Base-by-base conservation (phyloP, 345 rosid species). In the Conringia planisiliqua region DNA sequence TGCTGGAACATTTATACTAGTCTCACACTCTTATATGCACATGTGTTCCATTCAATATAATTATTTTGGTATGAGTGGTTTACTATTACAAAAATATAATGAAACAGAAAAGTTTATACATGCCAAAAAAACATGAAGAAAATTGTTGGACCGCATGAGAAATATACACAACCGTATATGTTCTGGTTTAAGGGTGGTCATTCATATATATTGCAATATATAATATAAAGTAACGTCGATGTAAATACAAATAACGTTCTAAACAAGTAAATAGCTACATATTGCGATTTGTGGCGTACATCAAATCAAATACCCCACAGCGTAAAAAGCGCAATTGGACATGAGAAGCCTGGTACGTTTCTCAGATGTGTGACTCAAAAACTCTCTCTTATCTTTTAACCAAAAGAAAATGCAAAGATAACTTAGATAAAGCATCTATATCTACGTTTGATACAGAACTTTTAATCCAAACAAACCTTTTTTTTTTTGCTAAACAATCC, bases 351-450 rank as follows among this genome's bases (percentile, higher is more conserved):
- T 44, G 10, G 22, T 65, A 73, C 71, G 71, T 73, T 73, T 64
- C 64, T 64, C 38, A 32, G 7, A 61, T 61, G 76, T 61, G 65
- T 70, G 73, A 70, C 65, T 33, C 65, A 17, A 29, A 57, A 57
- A 62, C 52, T 50, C 20, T 51, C 69, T 73, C 70, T 73, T 73
- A 73, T 73, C 77, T 65, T 73, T 43, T 54, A 33, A 72, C 55
- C 24, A 30, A 62, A 62, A 62, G 11, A 62, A 26, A 72, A 62
- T 62, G 54, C 12, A 48, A 52, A 43, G 26, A 39, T 30, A 51
- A 63, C 62, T 38, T 48, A 11, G 22, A 50, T 52, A 52, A 52
- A 39, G 69, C 70, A 62, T 38, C 9, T 10, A 22, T 51, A 48
- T 20, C 10, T 3, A 52, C 42, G 30, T 36, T 48, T 61, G 16